Percentiles rank a stretch among this genome's conserved stretches.
Evolutionary conservation across 2,329 filamentous ascomycete genomes (phyloP).

Genomic region (Decorospora gaudefroyi): DNA sequence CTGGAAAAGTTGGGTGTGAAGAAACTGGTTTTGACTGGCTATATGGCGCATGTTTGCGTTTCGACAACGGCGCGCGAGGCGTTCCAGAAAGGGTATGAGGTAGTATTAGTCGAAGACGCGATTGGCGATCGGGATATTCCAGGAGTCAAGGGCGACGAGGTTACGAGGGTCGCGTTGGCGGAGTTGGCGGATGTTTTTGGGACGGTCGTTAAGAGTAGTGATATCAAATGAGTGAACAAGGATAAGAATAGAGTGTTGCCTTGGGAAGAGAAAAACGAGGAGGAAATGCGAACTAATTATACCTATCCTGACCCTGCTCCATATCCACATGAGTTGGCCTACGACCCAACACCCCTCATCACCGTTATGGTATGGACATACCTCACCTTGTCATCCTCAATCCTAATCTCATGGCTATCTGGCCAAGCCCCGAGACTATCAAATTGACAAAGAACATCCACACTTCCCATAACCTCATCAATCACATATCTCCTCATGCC

Average conservation of each 20-base stretch:
- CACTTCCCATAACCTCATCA: constrained; percentile 34
- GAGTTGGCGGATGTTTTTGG: constrained; percentile 68
- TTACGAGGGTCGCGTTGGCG: constrained; percentile 56
- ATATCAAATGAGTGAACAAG: too few relatives aligned
- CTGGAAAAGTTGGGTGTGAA: constrained; percentile 57
- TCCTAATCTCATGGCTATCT: constrained; percentile 39
- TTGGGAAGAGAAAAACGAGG: too few relatives aligned
- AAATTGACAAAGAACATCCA: constrained; percentile 40
- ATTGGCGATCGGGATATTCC: constrained; percentile 71
- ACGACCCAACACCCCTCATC: constrained; percentile 15
- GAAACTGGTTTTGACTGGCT: constrained; percentile 66
- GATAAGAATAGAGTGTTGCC: too few relatives aligned
- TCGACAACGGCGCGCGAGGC: constrained; percentile 66
- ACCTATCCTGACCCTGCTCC: too few relatives aligned
- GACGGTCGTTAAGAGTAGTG: constrained; percentile 59
- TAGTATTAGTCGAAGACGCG: constrained; percentile 64
- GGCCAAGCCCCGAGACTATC: constrained; percentile 35
- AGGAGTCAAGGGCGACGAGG: constrained; percentile 60
- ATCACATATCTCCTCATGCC: constrained; percentile 39
- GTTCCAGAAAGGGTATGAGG: constrained; percentile 65
- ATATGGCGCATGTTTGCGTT: constrained; percentile 70
- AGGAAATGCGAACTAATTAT: too few relatives aligned
- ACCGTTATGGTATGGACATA: constrained; percentile 43
- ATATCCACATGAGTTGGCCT: neutral
- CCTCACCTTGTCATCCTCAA: constrained; percentile 36